Base-by-base conservation (phyloP, 345 rosid species). In the Hibiscus trionum region DNA sequence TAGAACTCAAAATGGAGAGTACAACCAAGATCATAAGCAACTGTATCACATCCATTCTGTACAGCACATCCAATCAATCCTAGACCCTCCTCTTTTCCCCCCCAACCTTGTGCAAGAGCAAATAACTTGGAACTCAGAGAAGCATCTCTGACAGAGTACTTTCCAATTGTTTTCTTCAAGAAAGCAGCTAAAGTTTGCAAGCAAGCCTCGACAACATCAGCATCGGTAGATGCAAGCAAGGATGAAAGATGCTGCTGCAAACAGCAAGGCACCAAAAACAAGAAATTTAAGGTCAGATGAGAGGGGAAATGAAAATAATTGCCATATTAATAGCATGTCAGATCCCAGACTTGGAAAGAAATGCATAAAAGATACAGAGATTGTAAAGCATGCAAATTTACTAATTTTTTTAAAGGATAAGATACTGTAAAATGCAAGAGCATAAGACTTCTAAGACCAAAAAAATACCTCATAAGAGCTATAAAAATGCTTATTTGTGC, bases 71-170 rank as follows among this genome's bases (percentile, higher is more conserved):
- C 86, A 79, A 84, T 82, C 76, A 94, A 84, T 72, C 97, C 98
- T 60, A 94, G 96, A 69, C 98, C 98, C 88, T 90, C 97, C 77
- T 94, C 98, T 80, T 94, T 91, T 68, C 94, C 96, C 2, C 98
- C 98, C 98, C 98, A 94, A 76, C 98, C 98, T 86, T 91, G 98
- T 27, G 97, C 96, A 79, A 94, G 92, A 67, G 96, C 83, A 86
- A 90, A 94, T 61, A 94, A 77, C 82, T 84, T 91, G 2, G 96
- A 84, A 81, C 75, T 91, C 80, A 94, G 74, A 78, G 93, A 88
- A 64, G 87, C 67, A 73, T 94, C 97, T 80, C 90, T 83, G 57
- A 91, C 88, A 59, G 91, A 84, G 80, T 88, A 84, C 75, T 90
- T 94, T 69, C 96, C 98, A 65, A 84, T 75, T 59, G 93, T 87